These are phyloP conservation scores for Aspergillus biplanus DNA, from an alignment of 495 filamentous ascomycete species.

Conservation along the genomic window DNA sequence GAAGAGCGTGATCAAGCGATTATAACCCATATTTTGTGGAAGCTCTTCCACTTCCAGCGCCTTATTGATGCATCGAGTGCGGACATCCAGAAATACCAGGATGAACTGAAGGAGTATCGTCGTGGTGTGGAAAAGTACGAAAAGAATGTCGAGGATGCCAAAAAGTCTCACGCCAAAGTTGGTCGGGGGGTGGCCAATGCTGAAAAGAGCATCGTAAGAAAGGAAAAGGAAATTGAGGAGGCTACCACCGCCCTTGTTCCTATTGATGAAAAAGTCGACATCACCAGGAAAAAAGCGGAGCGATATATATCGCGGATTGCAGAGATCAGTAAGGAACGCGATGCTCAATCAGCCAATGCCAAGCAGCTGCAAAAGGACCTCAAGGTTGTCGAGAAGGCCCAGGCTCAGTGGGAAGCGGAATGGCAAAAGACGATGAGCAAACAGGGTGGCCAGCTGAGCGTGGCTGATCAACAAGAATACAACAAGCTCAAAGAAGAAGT, in stretches of 20 bases:
- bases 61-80: conserved; percentile 89
- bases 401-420: conserved; percentile 85
- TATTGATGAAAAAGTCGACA: conserved; percentile 89
- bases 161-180: conserved; percentile 78
- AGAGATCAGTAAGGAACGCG: conserved; percentile 74
- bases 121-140: conserved; percentile 87
- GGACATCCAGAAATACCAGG: conserved; percentile 91
- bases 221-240: conserved; percentile 87
- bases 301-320: conserved; percentile 66
- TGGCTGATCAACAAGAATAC: conserved; percentile 88
- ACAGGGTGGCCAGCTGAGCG: conserved; percentile 81
- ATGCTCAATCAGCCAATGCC: conserved; percentile 64
- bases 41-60: conserved; percentile 92
- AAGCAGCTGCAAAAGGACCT: conserved; percentile 79
- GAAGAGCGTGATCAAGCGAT: conserved; percentile 90
- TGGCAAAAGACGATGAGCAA: conserved; percentile 82
- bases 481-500: conserved; percentile 84
- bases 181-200: conserved; percentile 78
- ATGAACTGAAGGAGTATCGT: conserved; percentile 91
- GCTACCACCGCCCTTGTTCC: conserved; percentile 84
- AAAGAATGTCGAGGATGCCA: conserved; percentile 80
- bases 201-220: conserved; percentile 79
- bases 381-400: conserved; percentile 83
- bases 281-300: conserved; percentile 71
- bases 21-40: conserved; percentile 95